Evolutionary conservation across 2,329 filamentous ascomycete genomes (phyloP), one percentile per base, ranked within the genome.

Genomic region (Penicillium hordei): DNA sequence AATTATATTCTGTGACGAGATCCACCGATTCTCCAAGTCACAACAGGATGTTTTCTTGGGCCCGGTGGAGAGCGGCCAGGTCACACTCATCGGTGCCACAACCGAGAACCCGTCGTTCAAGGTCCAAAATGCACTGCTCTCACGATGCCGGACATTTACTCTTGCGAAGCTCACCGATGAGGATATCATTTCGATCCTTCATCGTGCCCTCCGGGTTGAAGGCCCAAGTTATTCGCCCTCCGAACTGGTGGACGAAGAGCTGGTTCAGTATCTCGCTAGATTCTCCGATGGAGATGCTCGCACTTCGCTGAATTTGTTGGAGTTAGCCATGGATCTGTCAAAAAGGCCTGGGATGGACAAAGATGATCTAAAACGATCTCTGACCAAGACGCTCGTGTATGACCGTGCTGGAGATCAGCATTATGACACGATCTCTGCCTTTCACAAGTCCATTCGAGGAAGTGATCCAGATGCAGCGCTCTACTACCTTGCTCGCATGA

Each of bases 41-140:
- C 94, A 97, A 73, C 94, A 99, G 71, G 94, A 97, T 75, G 89
- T 97, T 1, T 97, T 97, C 66, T 80, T 99, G 1, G 91, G 89
- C 17, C 93, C 93, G 0, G 93, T 97, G 23, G 94, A 99, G 76
- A 87, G 87, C 1, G 94, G 94, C 6, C 89, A 90, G 29, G 88
- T 99, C 63, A 97, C 91, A 0, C 81, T 99, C 31, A 94, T 97
- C 60, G 94, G 93, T 12, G 94, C 94, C 7, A 99, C 94, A 4
- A 99, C 94, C 0, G 94, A 99, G 75, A 99, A 99, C 65, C 94
- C 94, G 0, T 93, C 89, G 4, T 97, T 97, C 80, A 93, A 95
- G 69, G 86, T 99, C 42, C 90, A 94, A 66, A 88, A 86, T 63
- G 93, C 94, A 2, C 81, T 99, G 54, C 81, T 97, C 3, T 96